phyloP scores from a whole-genome alignment of 768 basidiomycete species.

The Lactarius sanguifluus region DNA sequence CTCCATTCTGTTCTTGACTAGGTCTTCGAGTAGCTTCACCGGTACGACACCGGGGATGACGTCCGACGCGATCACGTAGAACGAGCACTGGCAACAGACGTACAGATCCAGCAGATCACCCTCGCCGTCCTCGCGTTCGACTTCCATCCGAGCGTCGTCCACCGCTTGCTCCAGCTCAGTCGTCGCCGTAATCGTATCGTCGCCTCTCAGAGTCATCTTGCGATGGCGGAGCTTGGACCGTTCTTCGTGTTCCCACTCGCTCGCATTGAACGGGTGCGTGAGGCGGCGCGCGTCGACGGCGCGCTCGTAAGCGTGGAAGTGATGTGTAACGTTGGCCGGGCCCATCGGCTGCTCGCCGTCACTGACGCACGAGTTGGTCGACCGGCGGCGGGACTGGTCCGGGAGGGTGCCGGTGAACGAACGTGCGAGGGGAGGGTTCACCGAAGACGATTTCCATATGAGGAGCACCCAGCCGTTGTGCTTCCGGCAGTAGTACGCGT shows the following conservation, averaged over 20 bases:
- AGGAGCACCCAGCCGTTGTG: conserved; percentile 84
- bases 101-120: conserved; percentile 72
- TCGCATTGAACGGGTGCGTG: conserved; percentile 55
- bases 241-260: conserved; percentile 57
- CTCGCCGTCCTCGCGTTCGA: conserved; percentile 39
- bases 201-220: conserved; percentile 41
- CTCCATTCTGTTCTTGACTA: conserved; percentile 56
- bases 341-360: conserved; percentile 49
- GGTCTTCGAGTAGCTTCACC: conserved; percentile 58
- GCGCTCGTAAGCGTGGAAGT: conserved; percentile 73
- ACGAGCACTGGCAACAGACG: conserved; percentile 81
- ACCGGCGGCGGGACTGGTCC: conserved; percentile 49
- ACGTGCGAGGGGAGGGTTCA: conserved; percentile 58
- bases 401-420: conserved; percentile 58
- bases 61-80: conserved; percentile 68
- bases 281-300: conserved; percentile 71
- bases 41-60: conserved; percentile 75
- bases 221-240: conserved; percentile 55
- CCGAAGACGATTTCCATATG: conserved; percentile 61
- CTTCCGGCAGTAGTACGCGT: conserved; percentile 79
- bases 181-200: conserved; percentile 10
- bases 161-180: conserved; percentile 26
- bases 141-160: conserved; percentile 37
- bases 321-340: conserved; percentile 64
- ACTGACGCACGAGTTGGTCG: conserved; percentile 52